These are phyloP conservation scores for Picochlorum sp. DNA, from an alignment of 139 green algal genomes.

Conservation along the genomic window DNA sequence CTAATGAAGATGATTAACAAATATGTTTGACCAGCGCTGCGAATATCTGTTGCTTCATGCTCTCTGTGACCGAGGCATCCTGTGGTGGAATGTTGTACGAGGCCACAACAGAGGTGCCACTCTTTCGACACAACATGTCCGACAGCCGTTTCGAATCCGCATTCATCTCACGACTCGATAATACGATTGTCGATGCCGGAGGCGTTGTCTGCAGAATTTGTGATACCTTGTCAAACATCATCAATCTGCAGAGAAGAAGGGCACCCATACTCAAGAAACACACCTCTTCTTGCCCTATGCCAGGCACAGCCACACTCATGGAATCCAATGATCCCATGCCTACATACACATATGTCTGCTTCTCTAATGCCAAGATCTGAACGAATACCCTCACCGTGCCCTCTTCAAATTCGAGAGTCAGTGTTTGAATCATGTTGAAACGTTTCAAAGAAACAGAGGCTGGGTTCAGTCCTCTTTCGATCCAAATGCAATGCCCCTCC, in stretches of 20 bases:
- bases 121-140: background rate
- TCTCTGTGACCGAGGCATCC: background rate
- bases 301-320: constrained; percentile 6
- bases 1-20: background rate
- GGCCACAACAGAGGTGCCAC: background rate
- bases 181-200: background rate
- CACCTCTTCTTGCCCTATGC: background rate
- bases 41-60: constrained; percentile 18
- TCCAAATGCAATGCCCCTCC: no score
- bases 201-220: constrained; percentile 1
- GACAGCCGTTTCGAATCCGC: constrained; percentile 4
- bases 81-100: constrained; percentile 4
- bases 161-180: no score
- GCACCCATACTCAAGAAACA: no score
- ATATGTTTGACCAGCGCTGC: constrained; percentile 11
- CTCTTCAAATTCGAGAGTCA: constrained; percentile 10
- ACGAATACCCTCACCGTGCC: constrained; percentile 12
- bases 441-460: no score
- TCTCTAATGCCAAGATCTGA: constrained; percentile 21
- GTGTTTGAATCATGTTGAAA: no score
- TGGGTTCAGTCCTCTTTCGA: no score
- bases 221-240: background rate
- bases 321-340: constrained; percentile 5
- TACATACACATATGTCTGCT: constrained; percentile 22
- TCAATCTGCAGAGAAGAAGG: no score